phyloP scores from a whole-genome alignment of 768 basidiomycete species.

The Leccinum olivaceopallidum region DNA sequence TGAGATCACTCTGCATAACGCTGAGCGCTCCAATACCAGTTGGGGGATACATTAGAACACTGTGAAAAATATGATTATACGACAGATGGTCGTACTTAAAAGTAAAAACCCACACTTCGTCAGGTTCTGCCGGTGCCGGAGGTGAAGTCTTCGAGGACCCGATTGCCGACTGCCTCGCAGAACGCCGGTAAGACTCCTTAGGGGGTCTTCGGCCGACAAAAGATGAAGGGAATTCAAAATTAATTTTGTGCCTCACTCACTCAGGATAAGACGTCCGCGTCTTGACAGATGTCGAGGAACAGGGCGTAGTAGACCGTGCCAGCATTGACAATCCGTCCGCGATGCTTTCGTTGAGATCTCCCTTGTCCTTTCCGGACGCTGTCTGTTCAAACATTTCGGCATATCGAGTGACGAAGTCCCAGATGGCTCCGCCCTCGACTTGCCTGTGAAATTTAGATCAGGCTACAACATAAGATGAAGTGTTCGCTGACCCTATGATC shows the following conservation, averaged over 20 bases:
- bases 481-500: constrained; percentile 17
- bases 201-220: constrained; percentile 11
- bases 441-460: constrained; percentile 11
- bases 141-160: constrained; percentile 17
- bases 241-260: constrained; percentile 16
- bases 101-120: constrained; percentile 55
- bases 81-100: not conserved
- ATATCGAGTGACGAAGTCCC: not conserved
- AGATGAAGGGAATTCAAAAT: not conserved
- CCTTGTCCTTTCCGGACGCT: constrained; percentile 4
- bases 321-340: not conserved
- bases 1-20: constrained; percentile 76
- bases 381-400: constrained; percentile 22
- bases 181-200: constrained; percentile 32
- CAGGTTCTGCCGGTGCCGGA: constrained; percentile 42
- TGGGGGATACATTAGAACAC: constrained; percentile 77
- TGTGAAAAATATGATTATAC: constrained; percentile 31
- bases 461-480: not conserved
- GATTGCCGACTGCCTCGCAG: constrained; percentile 36
- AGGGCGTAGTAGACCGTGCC: constrained; percentile 18
- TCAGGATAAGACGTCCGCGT: constrained; percentile 10
- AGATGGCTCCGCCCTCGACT: constrained; percentile 13
- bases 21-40: constrained; percentile 73
- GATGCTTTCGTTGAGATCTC: not conserved
- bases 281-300: constrained; percentile 20